Conservation (phyloP, 352 stramenopile species). For the Phytophthora chlamydospora region DNA sequence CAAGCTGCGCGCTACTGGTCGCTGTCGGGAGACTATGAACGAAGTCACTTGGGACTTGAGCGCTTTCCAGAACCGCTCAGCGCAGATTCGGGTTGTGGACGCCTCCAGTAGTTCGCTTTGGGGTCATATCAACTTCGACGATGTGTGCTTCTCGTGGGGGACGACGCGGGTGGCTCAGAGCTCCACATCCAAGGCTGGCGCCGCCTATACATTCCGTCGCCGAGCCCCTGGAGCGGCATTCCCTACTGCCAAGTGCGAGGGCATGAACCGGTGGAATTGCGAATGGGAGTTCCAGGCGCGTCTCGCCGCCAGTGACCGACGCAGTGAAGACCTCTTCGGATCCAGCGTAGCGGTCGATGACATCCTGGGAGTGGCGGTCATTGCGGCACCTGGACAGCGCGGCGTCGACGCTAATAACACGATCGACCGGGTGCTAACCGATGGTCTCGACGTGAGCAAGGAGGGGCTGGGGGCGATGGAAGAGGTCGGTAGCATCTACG, state of each 20-base stretch:
- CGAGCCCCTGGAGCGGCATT: constrained; percentile 51
- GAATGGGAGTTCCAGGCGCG: constrained; percentile 90
- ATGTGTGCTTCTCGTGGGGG: constrained; percentile 94
- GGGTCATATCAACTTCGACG: constrained; percentile 97
- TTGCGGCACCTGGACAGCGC: constrained; percentile 78
- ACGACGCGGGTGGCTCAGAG: constrained; percentile 56
- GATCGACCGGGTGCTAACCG: constrained; percentile 41
- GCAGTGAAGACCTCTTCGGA: constrained; percentile 85
- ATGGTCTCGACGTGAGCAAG: constrained; percentile 26
- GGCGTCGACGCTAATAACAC: constrained; percentile 88
- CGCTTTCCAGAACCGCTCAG: constrained; percentile 78
- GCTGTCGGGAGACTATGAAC: constrained; percentile 92
- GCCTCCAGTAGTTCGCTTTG: constrained; percentile 81
- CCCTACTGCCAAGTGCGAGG: constrained; percentile 50
- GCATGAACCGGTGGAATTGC: constrained; percentile 73
- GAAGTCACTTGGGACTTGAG: constrained; percentile 90
- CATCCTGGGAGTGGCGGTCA: constrained; percentile 73
- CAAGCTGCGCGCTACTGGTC: constrained; percentile 87
- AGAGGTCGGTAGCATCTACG: constrained; percentile 67
- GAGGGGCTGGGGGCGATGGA: constrained; percentile 40
- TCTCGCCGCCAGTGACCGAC: constrained; percentile 91
- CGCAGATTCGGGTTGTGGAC: constrained; percentile 95
- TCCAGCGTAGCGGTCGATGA: constrained; percentile 89
- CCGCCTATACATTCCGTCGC: constrained; percentile 82
- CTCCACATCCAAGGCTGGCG: constrained; percentile 67